Base-by-base conservation (phyloP, 176 grass and related monocot genomes). In the Secale cereale region DNA sequence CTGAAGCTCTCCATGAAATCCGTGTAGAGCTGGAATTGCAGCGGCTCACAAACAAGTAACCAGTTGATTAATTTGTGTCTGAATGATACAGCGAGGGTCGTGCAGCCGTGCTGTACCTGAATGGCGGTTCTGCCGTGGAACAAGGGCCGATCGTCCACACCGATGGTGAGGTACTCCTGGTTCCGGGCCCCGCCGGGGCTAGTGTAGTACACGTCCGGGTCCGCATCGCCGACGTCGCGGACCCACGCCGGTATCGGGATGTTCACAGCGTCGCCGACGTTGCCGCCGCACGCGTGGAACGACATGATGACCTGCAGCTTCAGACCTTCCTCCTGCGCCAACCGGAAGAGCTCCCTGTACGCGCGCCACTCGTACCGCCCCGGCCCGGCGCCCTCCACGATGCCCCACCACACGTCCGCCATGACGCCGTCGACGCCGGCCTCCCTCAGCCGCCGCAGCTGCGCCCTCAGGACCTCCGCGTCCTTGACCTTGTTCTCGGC, bases 281-380 rank as follows among this genome's bases (percentile, higher is more conserved):
- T 97, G 46, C 95, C 95, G 35, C 90, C 92, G 76, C 92, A 97
- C 26, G 82, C 86, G 82, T 97, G 95, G 87, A 94, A 97, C 2
- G 92, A 97, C 95, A 97, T 93, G 81, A 94, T 93, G 69, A 82
- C 86, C 81, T 94, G 91, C 86, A 97, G 27, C 78, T 91, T 97
- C 0, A 94, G 81, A 8, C 85, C 88, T 81, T 94, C 79, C 31
- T 65, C 90, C 65, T 79, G 72, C 14, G 85, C 85, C 86, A 90
- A 11, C 19, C 30, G 2, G 73, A 94, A 91, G 56, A 93, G 54
- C 78, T 97, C 74, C 85, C 82, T 71, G 86, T 97, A 97, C 33
- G 88, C 90, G 29, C 78, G 73, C 92, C 92, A 97, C 43, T 94
- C 85, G 60, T 97, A 97, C 14, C 8, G 23, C 56, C 6, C 79